Conservation (phyloP, 2,329 filamentous ascomycete genomes). For the Claviceps sp. region DNA sequence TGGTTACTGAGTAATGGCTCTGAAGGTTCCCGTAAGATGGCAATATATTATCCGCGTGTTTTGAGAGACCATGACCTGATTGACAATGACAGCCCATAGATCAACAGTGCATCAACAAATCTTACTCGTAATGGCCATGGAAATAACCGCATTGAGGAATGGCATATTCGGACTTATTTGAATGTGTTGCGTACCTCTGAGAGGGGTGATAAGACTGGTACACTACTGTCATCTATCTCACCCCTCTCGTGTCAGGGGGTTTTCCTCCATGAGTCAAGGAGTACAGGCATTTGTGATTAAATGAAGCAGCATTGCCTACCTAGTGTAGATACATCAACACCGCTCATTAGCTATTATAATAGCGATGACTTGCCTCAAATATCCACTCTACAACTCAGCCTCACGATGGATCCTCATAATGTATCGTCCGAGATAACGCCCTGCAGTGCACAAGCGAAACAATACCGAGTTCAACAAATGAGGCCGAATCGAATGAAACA, state of each 20-base stretch:
- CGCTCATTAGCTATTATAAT: not conserved
- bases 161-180: too few relatives aligned
- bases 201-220: too few relatives aligned
- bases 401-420: not conserved
- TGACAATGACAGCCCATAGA: not conserved
- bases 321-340: not conserved
- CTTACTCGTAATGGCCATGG: not conserved
- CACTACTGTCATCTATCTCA: too few relatives aligned
- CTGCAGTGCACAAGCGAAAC: slow-evolving; percentile 4
- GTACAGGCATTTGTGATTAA: too few relatives aligned
- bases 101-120: not conserved
- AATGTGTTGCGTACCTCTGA: too few relatives aligned
- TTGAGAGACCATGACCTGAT: not conserved
- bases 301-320: too few relatives aligned
- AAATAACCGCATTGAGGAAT: too few relatives aligned
- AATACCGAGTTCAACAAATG: not conserved
- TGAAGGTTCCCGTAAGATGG: not conserved
- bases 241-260: too few relatives aligned
- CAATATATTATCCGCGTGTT: not conserved
- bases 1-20: not conserved
- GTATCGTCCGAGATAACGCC: slow-evolving; percentile 1
- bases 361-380: not conserved
- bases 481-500: not conserved
- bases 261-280: too few relatives aligned
- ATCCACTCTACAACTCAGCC: too few relatives aligned